These are phyloP conservation scores for Collybia mongolica DNA, from an alignment of 768 basidiomycete species.

Conservation along the genomic window DNA sequence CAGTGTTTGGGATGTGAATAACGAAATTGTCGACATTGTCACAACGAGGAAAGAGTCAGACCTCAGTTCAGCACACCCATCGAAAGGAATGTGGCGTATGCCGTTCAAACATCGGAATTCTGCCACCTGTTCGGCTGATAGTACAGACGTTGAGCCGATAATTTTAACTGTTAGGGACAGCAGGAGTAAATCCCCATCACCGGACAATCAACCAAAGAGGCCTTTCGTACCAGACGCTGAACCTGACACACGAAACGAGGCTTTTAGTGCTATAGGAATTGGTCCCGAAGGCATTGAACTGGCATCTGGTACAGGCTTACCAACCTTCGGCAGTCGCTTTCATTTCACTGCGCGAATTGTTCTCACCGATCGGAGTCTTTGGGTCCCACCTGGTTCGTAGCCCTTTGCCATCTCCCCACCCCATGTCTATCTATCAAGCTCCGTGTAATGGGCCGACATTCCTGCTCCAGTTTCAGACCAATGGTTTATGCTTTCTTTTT, in stretches of 20 bases:
- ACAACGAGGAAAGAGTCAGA: constrained; percentile 6
- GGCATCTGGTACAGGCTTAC: background rate
- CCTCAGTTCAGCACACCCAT: background rate
- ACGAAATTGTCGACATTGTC: constrained; percentile 35
- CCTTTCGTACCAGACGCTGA: background rate
- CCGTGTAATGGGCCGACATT: too few species aligned
- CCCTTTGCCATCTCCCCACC: background rate
- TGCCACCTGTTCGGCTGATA: too few species aligned
- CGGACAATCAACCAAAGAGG: background rate
- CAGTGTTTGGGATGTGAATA: constrained; percentile 36
- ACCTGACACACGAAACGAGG: background rate
- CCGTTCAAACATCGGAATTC: constrained; percentile 31
- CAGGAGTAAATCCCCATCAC: background rate
- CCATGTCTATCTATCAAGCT: too few species aligned
- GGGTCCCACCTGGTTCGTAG: constrained; percentile 39
- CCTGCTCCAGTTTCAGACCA: background rate
- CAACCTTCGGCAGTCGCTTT: constrained; percentile 35
- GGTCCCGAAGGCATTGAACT: background rate
- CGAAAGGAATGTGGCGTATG: constrained; percentile 32
- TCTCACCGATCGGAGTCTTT: constrained; percentile 47
- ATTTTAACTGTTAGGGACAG: background rate
- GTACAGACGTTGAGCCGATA: background rate
- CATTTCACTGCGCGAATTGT: constrained; percentile 47
- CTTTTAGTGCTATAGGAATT: background rate
- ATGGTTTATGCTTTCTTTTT: constrained; percentile 1